Percentiles rank a stretch among this genome's conserved stretches.
Evolutionary conservation across 371 early-diverging fungal species (phyloP).

Genomic region (Rozella allomycis): DNA sequence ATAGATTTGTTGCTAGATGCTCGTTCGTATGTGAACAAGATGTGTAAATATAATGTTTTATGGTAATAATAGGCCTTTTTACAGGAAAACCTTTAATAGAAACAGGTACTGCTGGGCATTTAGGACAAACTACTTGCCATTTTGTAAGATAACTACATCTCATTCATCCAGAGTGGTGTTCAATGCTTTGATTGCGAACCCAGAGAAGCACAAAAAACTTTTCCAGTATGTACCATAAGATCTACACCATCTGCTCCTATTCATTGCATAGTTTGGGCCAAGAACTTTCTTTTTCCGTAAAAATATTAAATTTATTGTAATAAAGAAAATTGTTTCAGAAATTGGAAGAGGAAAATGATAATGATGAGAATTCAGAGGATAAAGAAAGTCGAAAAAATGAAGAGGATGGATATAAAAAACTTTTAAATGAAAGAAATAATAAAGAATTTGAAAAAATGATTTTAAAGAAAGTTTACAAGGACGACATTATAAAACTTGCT

Average conservation of each 20-base stretch:
- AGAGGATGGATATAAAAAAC: constrained; percentile 20
- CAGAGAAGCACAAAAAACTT: constrained; percentile 63
- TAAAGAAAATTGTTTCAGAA: constrained; percentile 36
- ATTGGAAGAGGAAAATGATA: constrained; percentile 9
- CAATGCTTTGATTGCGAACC: constrained; percentile 97
- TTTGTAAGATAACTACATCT: constrained; percentile 42
- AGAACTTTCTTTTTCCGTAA: constrained; percentile 61
- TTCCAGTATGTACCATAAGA: constrained; percentile 94
- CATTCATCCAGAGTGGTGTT: constrained; percentile 16
- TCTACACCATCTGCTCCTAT: constrained; percentile 86
- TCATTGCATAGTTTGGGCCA: constrained; percentile 98
- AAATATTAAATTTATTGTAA: constrained; percentile 3
- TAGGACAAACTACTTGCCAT: constrained; percentile 89
- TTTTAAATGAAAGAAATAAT: constrained; percentile 11
- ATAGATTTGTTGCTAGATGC: constrained; percentile 37
- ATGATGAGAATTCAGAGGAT: constrained; percentile 2
- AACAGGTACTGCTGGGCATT: constrained; percentile 89
- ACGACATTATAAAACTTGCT: constrained; percentile 51
- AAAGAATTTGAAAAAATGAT: constrained; percentile 44
- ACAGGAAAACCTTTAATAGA: constrained; percentile 78
- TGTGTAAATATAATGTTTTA: no score
- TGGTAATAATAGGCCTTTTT: no score
- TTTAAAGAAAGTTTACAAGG: constrained; percentile 26
- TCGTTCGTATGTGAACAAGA: constrained; percentile 78
- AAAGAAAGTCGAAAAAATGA: constrained; percentile 38